phyloP scores from a whole-genome alignment of 129 eudicot species.

The Silybum marianum region DNA sequence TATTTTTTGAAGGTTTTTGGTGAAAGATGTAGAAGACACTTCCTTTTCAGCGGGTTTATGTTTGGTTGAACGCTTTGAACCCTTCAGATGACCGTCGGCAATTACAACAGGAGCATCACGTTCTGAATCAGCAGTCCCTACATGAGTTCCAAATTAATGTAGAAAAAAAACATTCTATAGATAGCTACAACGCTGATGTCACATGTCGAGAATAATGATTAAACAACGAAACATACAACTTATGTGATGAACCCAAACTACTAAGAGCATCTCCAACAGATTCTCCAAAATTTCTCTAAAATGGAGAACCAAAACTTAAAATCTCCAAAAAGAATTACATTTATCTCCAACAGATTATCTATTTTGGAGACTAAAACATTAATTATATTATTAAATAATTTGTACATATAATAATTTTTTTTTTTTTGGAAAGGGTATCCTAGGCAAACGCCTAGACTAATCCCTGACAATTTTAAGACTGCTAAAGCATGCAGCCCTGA shows the following conservation, averaged over 20 bases:
- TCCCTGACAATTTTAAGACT: no score
- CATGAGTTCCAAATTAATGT: conserved; percentile 12
- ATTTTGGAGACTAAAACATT: no score
- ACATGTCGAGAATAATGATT: background rate
- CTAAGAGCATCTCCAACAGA: no score
- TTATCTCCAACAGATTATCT: no score
- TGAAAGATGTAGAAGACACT: conserved; percentile 18
- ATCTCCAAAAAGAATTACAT: no score
- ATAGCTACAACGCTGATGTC: background rate
- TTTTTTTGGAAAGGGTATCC: no score
- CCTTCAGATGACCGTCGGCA: conserved; percentile 6
- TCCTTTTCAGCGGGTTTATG: conserved; percentile 28
- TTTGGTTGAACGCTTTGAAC: conserved; percentile 16
- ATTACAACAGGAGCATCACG: conserved; percentile 18
- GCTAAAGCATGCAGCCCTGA: no score
- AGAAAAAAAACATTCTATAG: background rate
- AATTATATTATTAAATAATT: no score
- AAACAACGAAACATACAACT: background rate
- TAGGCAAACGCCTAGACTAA: no score
- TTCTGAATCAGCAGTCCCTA: conserved; percentile 33
- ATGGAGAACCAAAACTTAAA: no score
- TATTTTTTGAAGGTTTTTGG: conserved; percentile 9
- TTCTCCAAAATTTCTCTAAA: no score
- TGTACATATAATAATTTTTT: no score
- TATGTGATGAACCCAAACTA: background rate